A percentile compares a stretch with the other conserved stretches of the same genome.
Evolutionary conservation across 495 filamentous ascomycete species (phyloP).

Genomic region (Penicillium argentinense): DNA sequence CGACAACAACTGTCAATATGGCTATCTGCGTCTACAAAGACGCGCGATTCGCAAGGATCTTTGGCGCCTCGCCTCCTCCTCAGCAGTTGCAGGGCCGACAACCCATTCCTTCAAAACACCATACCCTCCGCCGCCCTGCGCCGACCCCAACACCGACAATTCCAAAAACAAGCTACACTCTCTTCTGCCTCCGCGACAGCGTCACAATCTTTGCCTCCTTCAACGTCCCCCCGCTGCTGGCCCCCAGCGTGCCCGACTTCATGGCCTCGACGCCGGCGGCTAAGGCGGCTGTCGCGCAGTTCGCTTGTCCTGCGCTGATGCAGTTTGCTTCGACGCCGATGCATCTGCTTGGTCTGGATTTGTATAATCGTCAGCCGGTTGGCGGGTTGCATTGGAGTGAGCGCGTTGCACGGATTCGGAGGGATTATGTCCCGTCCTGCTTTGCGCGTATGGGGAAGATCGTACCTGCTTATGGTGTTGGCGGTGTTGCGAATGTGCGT

Average conservation of each 20-base stretch:
- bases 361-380: constrained; percentile 71
- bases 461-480: constrained; percentile 90
- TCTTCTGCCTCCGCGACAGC: constrained; percentile 85
- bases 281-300: constrained; percentile 69
- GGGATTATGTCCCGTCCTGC: constrained; percentile 76
- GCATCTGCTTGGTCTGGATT: constrained; percentile 83
- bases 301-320: constrained; percentile 74
- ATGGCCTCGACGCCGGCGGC: constrained; percentile 53
- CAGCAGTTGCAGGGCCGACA: neutral
- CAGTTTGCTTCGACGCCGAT: constrained; percentile 83
- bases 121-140: constrained; percentile 55
- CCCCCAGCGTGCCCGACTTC: constrained; percentile 45
- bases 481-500: constrained; percentile 82
- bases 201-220: constrained; percentile 93
- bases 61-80: constrained; percentile 51
- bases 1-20: constrained; percentile 83
- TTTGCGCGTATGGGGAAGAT: constrained; percentile 86
- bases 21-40: constrained; percentile 92
- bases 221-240: constrained; percentile 80
- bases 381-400: constrained; percentile 52
- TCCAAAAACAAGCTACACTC: constrained; percentile 59
- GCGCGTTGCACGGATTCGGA: constrained; percentile 61
- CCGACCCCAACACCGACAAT: constrained; percentile 29
- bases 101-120: constrained; percentile 46
- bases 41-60: constrained; percentile 78